phyloP scores from a whole-genome alignment of 1,284 basidiomycete species.

The Vanrija sp. region DNA sequence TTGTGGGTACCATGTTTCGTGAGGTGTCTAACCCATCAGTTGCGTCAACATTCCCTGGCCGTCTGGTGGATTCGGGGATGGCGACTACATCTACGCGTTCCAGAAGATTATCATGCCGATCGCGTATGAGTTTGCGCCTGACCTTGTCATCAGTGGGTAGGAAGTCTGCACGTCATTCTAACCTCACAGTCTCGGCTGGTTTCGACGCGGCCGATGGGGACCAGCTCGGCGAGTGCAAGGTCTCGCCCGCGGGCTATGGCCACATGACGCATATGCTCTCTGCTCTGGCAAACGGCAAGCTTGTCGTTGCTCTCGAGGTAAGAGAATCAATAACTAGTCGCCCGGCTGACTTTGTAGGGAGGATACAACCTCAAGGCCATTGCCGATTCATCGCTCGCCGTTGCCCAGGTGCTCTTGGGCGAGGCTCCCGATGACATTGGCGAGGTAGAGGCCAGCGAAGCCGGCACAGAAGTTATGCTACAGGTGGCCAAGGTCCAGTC shows the following conservation, averaged over 20 bases:
- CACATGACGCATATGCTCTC: slow-evolving; percentile 98
- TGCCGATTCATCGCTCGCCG: slow-evolving; percentile 79
- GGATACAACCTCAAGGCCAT: slow-evolving; percentile 93
- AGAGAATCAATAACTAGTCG: slow-evolving; percentile 7
- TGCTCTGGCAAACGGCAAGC: slow-evolving; percentile 78
- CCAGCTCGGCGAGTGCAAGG: slow-evolving; percentile 81
- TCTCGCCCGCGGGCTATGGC: slow-evolving; percentile 90
- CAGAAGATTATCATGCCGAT: slow-evolving; percentile 96
- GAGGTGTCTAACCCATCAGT: slow-evolving; percentile 47
- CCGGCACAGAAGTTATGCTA: slow-evolving; percentile 80
- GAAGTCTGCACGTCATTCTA: too few species aligned
- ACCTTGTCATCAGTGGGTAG: slow-evolving; percentile 90
- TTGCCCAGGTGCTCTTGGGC: slow-evolving; percentile 77
- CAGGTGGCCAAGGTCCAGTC: slow-evolving; percentile 81
- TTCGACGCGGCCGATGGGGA: slow-evolving; percentile 96
- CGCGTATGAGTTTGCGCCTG: slow-evolving; percentile 90
- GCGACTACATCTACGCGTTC: slow-evolving; percentile 95
- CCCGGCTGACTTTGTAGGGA: slow-evolving; percentile 57
- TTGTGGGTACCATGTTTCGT: slow-evolving; percentile 58
- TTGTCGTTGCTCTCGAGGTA: slow-evolving; percentile 93
- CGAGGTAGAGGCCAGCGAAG: slow-evolving; percentile 66
- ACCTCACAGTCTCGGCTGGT: slow-evolving; percentile 78
- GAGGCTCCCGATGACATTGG: slow-evolving; percentile 72
- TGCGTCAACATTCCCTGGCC: slow-evolving; percentile 98
- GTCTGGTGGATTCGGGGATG: slow-evolving; percentile 79